Evolutionary conservation across 805 yeast species (phyloP), one percentile per base, ranked within the genome.

Genomic region (Monosporozyma aquatica): DNA sequence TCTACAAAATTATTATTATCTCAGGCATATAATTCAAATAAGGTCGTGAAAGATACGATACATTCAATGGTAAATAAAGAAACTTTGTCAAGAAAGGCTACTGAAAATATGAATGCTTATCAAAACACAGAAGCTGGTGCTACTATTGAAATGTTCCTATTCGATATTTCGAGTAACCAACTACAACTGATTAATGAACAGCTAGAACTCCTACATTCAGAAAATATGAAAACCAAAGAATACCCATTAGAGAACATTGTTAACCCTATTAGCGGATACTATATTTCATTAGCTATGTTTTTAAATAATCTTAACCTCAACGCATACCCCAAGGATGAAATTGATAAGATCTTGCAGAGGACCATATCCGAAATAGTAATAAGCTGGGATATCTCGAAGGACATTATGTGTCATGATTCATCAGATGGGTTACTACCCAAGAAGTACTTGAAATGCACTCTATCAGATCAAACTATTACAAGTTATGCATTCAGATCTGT

Each of bases 91-190:
- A 24, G 27, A 22, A 65, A 50, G 39, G 67, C 62, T 9, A 61
- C 44, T 54, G 65, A 43, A 40, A 65, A 62, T 57, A 64, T 59
- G 77, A 81, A 29, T 3, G 55, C 55, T 27, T 66, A 66, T 42
- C 76, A 87, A 42, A 76, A 71, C 44, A 80, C 84, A 36, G 96
- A 87, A 45, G 80, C 85, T 20, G 95, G 89, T 7, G 87, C 95
- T 0, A 72, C 78, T 30, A 65, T 80, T 13, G 64, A 82, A 23
- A 76, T 74, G 52, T 71, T 78, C 53, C 46, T 80, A 15, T 69
- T 69, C 38, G 48, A 51, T 44, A 53, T 69, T 43, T 60, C 66
- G 39, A 56, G 35, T 1, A 41, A 61, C 47, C 59, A 57, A 40
- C 29, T 39, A 1, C 43, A 35, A 20, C 69, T 63, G 35, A 51